These are phyloP conservation scores for sunflower (Helianthus annuus) DNA, from an alignment of 129 eudicot species.

Conservation along the genomic window HanXRQr2.0-SUNRISE NC_035446.2:145733843-145734342, in stretches of 20 bases:
- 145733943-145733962: constrained; percentile 32
- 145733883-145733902: constrained; percentile 37
- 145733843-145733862: no score
- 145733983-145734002: no score
- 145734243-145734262: no score
- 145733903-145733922: constrained; percentile 35
- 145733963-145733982: constrained; percentile 33
- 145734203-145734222: constrained; percentile 30
- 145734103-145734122: not conserved
- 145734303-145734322: no score
- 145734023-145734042: no score
- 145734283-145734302: no score
- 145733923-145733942: constrained; percentile 31
- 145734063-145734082: no score
- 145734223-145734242: not conserved
- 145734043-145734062: no score
- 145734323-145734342: no score
- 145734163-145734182: constrained; percentile 37
- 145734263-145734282: no score
- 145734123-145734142: constrained; percentile 37
- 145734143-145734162: constrained; percentile 42
- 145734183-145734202: constrained; percentile 34
- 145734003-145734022: no score
- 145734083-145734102: no score
- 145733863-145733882: constrained; percentile 32